Percentiles rank a stretch among this genome's conserved stretches.
Conservation (phyloP, 139 green algal genomes). For the Astrephomene gubernaculifera region DNA sequence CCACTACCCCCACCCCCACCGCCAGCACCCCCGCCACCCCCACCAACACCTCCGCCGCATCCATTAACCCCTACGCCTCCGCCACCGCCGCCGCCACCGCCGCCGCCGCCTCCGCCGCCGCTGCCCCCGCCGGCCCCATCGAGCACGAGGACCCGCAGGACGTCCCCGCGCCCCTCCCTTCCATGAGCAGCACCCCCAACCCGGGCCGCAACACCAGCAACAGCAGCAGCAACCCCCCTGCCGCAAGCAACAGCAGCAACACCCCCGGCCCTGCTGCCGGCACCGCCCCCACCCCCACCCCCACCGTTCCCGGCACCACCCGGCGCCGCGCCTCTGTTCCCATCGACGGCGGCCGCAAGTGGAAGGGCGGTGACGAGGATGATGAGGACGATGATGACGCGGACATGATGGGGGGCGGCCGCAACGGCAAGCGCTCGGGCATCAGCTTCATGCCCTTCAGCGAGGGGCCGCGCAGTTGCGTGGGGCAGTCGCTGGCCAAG, state of each 20-base stretch:
- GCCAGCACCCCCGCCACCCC: background rate
- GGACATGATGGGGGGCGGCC: background rate
- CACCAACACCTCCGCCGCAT: background rate
- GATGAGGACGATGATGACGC: background rate
- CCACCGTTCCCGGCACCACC: background rate
- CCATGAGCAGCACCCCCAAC: too few species aligned
- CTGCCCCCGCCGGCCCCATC: background rate
- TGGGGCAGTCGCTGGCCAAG: slow-evolving; percentile 44
- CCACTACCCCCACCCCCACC: background rate
- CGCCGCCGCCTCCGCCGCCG: background rate
- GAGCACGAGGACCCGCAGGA: background rate
- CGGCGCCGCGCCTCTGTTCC: background rate
- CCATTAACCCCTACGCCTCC: too few species aligned
- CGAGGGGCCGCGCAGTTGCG: slow-evolving; percentile 34
- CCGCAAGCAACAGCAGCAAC: too few species aligned
- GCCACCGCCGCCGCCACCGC: background rate
- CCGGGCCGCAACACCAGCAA: too few species aligned
- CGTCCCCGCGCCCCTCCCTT: too few species aligned
- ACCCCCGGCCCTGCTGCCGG: too few species aligned
- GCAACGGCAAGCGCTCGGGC: background rate
- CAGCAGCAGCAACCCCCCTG: too few species aligned
- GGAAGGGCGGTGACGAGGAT: too few species aligned
- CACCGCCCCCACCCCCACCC: background rate
- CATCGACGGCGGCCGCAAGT: too few species aligned
- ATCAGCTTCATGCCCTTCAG: slow-evolving; percentile 46